Evolutionary conservation across 2,329 filamentous ascomycete genomes (phyloP).

Genomic region (Fusarium mexicanum): DNA sequence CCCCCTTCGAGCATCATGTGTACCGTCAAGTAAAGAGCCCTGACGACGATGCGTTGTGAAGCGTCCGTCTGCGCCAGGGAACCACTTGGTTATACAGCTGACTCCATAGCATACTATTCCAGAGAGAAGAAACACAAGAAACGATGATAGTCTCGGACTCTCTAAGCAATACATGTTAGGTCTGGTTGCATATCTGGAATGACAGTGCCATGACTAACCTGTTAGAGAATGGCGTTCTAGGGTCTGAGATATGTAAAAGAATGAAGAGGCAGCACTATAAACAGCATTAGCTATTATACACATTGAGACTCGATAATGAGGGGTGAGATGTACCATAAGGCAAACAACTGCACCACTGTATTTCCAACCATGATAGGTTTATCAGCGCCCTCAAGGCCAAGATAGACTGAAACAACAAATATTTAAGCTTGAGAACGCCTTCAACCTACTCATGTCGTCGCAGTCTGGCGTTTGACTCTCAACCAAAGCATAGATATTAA

Average conservation of each 20-base stretch:
- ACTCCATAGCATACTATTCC: slow-evolving; percentile 53
- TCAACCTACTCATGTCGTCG: slow-evolving; percentile 24
- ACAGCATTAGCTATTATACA: not conserved
- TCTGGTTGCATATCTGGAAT: not conserved
- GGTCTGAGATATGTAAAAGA: slow-evolving; percentile 58
- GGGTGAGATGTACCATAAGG: slow-evolving; percentile 31
- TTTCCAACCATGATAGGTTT: slow-evolving; percentile 34
- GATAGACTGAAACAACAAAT: slow-evolving; percentile 17
- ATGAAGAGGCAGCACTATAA: slow-evolving; percentile 57
- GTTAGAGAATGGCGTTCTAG: slow-evolving; percentile 60
- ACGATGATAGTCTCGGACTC: slow-evolving; percentile 58
- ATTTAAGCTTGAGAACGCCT: slow-evolving; percentile 9
- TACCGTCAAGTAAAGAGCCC: slow-evolving; percentile 32
- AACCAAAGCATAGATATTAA: not conserved
- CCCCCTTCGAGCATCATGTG: slow-evolving; percentile 46
- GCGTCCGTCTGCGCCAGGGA: slow-evolving; percentile 58
- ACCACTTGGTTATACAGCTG: slow-evolving; percentile 56
- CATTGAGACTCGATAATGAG: not conserved
- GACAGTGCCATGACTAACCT: slow-evolving; percentile 47
- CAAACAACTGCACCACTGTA: slow-evolving; percentile 37
- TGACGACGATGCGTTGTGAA: slow-evolving; percentile 50
- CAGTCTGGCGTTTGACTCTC: not conserved
- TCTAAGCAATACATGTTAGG: slow-evolving; percentile 47
- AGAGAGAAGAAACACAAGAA: slow-evolving; percentile 58
- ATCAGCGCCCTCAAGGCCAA: slow-evolving; percentile 7